phyloP scores from a whole-genome alignment of 352 stramenopile genomes.

The Pythium plurisporium region DNA sequence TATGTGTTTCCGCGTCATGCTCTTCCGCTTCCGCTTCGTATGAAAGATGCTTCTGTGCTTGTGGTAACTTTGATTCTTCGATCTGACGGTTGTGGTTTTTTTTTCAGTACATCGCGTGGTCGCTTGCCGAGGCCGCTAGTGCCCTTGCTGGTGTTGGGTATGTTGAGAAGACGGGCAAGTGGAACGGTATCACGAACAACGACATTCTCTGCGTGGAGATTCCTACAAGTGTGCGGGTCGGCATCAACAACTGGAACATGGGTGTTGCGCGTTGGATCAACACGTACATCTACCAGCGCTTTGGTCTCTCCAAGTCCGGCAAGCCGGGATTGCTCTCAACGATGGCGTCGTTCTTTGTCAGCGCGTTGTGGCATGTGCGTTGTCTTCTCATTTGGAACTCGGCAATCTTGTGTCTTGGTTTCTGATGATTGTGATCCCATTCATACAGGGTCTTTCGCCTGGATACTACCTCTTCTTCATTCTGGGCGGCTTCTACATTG shows the following conservation, averaged over 20 bases:
- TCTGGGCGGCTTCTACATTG: constrained; percentile 78
- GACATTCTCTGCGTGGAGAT: constrained; percentile 82
- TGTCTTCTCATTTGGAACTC: not conserved
- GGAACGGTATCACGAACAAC: constrained; percentile 86
- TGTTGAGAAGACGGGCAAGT: constrained; percentile 71
- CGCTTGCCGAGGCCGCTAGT: constrained; percentile 70
- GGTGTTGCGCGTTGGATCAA: constrained; percentile 84
- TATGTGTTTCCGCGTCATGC: constrained; percentile 71
- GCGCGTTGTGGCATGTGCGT: constrained; percentile 79
- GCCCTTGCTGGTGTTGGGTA: constrained; percentile 76
- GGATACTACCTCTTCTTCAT: constrained; percentile 89
- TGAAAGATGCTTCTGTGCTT: not conserved
- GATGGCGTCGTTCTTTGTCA: constrained; percentile 78
- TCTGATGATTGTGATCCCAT: not conserved
- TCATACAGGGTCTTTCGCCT: constrained; percentile 63
- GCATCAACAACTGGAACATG: constrained; percentile 89
- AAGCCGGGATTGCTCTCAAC: constrained; percentile 70
- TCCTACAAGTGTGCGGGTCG: constrained; percentile 80
- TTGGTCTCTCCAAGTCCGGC: constrained; percentile 74
- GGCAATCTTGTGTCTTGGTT: not conserved
- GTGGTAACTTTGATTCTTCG: not conserved
- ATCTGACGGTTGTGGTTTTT: constrained; percentile 6
- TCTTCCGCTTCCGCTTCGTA: constrained; percentile 86
- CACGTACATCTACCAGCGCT: constrained; percentile 86
- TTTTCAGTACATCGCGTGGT: constrained; percentile 81